Conservation (phyloP, 805 yeast species). For the Cyberlindnera suaveolens region DNA sequence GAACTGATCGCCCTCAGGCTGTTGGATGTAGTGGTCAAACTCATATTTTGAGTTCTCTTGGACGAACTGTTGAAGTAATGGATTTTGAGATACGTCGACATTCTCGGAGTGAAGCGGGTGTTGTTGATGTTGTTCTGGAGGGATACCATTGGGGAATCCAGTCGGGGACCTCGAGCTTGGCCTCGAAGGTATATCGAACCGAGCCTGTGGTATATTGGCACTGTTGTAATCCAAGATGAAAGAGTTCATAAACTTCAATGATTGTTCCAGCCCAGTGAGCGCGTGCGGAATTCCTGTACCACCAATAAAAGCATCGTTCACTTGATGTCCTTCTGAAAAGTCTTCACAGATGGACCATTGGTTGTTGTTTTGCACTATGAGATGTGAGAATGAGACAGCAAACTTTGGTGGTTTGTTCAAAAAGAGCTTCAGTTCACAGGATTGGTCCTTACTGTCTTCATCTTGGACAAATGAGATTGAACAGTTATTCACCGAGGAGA, state of each 20-base stretch:
- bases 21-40: constrained; percentile 12
- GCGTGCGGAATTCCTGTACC: constrained; percentile 66
- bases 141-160: constrained; percentile 3
- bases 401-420: constrained; percentile 64
- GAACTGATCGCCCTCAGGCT: constrained; percentile 7
- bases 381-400: constrained; percentile 66
- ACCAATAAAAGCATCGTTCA: constrained; percentile 56
- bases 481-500: constrained; percentile 52
- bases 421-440: constrained; percentile 43
- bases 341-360: constrained; percentile 83
- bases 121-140: neutral
- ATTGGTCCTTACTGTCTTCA: constrained; percentile 21
- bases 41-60: constrained; percentile 9
- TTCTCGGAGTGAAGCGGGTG: neutral
- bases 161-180: constrained; percentile 16
- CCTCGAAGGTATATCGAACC: constrained; percentile 20
- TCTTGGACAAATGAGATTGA: constrained; percentile 35
- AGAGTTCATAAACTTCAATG: constrained; percentile 48
- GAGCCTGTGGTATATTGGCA: constrained; percentile 24
- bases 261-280: constrained; percentile 48
- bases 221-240: constrained; percentile 42
- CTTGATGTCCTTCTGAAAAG: constrained; percentile 80
- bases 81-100: constrained; percentile 1
- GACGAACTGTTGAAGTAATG: constrained; percentile 10
- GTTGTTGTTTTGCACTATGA: constrained; percentile 42